Evolutionary conservation across 1,284 basidiomycete species (phyloP), one percentile per base, ranked within the genome.

Genomic region (Apiotrichum porosum): DNA sequence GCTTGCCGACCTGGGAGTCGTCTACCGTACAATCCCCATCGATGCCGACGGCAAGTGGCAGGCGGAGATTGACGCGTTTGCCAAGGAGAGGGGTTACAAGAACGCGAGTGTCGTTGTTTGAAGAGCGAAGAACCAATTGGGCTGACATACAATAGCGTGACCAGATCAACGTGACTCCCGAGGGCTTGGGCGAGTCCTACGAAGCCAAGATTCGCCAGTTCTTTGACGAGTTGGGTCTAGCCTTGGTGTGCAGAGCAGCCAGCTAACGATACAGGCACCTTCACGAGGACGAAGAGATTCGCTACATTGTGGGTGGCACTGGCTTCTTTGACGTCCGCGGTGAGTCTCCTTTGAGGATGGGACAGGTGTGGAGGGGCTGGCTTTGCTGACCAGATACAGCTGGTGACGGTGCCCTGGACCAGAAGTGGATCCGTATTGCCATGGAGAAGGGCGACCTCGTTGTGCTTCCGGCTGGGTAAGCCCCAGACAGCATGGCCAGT

Each of bases 251-350:
- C 19, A 26, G 28, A 3, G 17, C 19, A 32, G 9, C 13, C 14
- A 10, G 31, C 46, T 53, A 26, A 48, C 52, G 9, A 17, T 49
- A n/a, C n/a, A 88, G 85, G 63, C 88, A 91, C 61, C 79, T 92
- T 74, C 89, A 92, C 60, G 88, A 92, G 70, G 89, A 92, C 60
- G 88, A 92, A 68, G 89, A 92, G 73, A 91, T 91, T 59, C 79
- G 89, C 15, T 94, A 86, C 66, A 83, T 92, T 56, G 77, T 87
- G 34, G 78, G 79, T 1, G 90, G 89, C 8, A 82, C 81, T 37
- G 88, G 88, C 0, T 94, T 82, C 76, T 93, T 92, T 62, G 88
- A 91, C 56, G 79, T 90, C 26, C 79, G 86, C 52, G 84, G 85
- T 84, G 52, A 53, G 80, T 60, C 10, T 4, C 2, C 6, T 13